Conservation (phyloP, 192 early-diverging fungal genomes). For the Spinellus fusiger region DNA sequence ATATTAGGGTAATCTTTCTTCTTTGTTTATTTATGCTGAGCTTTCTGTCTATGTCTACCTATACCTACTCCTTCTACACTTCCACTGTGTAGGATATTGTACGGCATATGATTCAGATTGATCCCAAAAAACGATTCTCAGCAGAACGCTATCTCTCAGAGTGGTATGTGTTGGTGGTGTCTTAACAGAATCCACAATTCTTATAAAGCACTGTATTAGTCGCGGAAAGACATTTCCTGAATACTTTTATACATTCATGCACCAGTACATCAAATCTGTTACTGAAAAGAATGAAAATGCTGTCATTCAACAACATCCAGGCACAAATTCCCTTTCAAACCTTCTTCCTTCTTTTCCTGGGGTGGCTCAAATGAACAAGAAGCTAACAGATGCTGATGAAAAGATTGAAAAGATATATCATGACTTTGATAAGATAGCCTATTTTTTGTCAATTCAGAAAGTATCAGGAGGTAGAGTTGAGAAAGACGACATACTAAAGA, state of each 20-base stretch:
- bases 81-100: conserved; percentile 46
- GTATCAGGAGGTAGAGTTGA: background rate
- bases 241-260: conserved; percentile 69
- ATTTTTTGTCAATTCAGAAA: conserved; percentile 38
- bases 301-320: background rate
- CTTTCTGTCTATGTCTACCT: no score
- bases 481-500: background rate
- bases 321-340: conserved; percentile 4
- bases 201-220: conserved; percentile 27
- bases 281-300: conserved; percentile 42
- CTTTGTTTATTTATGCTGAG: background rate
- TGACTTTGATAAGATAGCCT: conserved; percentile 68
- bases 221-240: conserved; percentile 71
- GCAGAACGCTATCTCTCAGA: conserved; percentile 72
- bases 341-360: conserved; percentile 15
- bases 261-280: conserved; percentile 60
- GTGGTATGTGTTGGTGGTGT: conserved; percentile 49
- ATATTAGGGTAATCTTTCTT: conserved; percentile 52
- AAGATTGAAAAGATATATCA: conserved; percentile 70
- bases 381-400: conserved; percentile 57
- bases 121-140: conserved; percentile 65
- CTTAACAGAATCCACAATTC: background rate
- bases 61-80: background rate
- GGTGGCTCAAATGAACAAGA: background rate
- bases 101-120: conserved; percentile 82